A percentile compares a stretch with the other conserved stretches of the same genome.
Conservation (phyloP, 352 stramenopile genomes). For the Pythium dissotocum region DNA sequence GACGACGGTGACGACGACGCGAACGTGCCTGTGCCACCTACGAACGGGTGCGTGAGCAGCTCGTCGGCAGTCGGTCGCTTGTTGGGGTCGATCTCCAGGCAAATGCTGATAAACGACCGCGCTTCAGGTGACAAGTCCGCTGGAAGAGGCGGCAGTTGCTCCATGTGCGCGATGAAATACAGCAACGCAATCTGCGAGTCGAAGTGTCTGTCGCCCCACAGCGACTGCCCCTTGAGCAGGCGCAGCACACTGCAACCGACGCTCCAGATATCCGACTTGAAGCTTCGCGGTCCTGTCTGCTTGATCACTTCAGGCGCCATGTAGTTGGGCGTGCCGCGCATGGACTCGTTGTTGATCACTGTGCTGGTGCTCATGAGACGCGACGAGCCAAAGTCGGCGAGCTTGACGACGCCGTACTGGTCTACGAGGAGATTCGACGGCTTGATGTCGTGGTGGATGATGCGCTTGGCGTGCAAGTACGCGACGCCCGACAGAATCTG, state of each 20-base stretch:
- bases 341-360: conserved; percentile 48
- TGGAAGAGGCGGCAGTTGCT: conserved; percentile 44
- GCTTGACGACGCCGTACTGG: conserved; percentile 92
- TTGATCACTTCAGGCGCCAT: conserved; percentile 91
- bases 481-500: conserved; percentile 87
- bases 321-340: conserved; percentile 85
- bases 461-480: conserved; percentile 82
- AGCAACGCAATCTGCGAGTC: conserved; percentile 68
- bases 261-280: conserved; percentile 84
- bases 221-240: conserved; percentile 59
- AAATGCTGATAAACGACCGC: conserved; percentile 48
- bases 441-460: conserved; percentile 88
- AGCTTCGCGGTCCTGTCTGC: conserved; percentile 60
- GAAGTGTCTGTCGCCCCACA: conserved; percentile 84
- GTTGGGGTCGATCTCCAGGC: conserved; percentile 48
- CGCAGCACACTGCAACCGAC: conserved; percentile 79
- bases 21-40: conserved; percentile 28
- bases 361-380: conserved; percentile 56
- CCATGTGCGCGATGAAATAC: conserved; percentile 61
- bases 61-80: conserved; percentile 83
- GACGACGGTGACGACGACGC: not conserved
- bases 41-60: conserved; percentile 91
- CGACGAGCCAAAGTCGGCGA: conserved; percentile 94
- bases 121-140: conserved; percentile 41
- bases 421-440: conserved; percentile 94